Evolutionary conservation across 768 basidiomycete genomes (phyloP), one percentile per base, ranked within the genome.

Genomic region (Lentinus brumalis): DNA sequence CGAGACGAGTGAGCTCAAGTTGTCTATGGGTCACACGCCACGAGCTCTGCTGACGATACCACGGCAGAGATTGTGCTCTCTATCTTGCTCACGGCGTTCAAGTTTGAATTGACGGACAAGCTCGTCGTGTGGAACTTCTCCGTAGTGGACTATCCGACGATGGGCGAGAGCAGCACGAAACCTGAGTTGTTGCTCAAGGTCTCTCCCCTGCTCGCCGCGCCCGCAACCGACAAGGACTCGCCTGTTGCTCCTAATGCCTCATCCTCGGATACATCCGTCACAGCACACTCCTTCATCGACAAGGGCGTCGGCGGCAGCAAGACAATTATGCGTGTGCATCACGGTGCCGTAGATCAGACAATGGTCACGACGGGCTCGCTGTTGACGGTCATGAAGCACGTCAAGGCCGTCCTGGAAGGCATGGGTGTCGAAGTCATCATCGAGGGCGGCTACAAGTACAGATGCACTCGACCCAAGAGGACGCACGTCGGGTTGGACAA

Each of bases 381-480:
- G 39, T 85, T 87, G 1, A 90, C 92, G 66, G 95, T 98, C 39
- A 92, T 98, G 79, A 84, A 81, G 61, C 92, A 94, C 70, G 84
- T 98, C 32, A 83, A 84, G 68, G 81, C 82, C 62, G 89, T 95
- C 12, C 79, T 99, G 61, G 83, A 86, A 66, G 84, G 83, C 35
- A 94, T 98, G 93, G 97, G 96, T 18, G 79, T 99, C 56, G 94
- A 96, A 59, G 83, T 96, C 60, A 85, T 89, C 68, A 75, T 86
- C 35, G 97, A 99, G 77, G 88, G 87, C 65, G 94, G 97, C 70
- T 98, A 84, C 78, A 96, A 94, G 79, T 89, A 89, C 70, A 80
- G 92, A 61, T 97, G 96, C 71, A 81, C 94, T 32, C 81, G 96
- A 26, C 79, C 81, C 46, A 93, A 95, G 82, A 82, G 81, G 73